Evolutionary conservation across 345 rosid species (phyloP), one percentile per base, ranked within the genome.

Genomic region (Melaleuca quinquenervia): DNA sequence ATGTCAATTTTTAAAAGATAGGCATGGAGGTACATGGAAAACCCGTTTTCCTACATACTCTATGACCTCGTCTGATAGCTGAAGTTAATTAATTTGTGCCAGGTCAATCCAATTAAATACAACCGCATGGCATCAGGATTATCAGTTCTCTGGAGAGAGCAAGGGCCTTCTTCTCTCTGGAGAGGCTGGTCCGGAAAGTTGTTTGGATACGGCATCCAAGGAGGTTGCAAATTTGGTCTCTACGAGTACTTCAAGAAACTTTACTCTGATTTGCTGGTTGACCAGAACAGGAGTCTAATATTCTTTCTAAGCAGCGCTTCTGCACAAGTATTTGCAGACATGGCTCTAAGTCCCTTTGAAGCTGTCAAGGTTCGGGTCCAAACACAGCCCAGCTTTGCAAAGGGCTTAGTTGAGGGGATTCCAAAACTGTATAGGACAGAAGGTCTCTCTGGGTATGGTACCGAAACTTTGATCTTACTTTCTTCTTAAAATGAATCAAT

Each of bases 301-400:
- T 94, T 89, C 92, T 92, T 93, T 85, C 90, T 92, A 86, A 90
- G 95, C 89, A 91, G 94, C 84, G 95, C 95, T 76, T 94, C 96
- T 56, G 96, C 96, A 83, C 93, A 92, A 88, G 91, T 93, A 32
- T 93, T 93, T 86, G 94, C 97, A 52, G 93, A 94, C 76, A 86
- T 93, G 74, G 93, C 95, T 76, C 91, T 94, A 84, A 90, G 93
- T 84, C 95, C 95, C n/a, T 94, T 94, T 76, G 97, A 94, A 87
- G 93, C 95, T 6, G 85, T 92, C 83, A 94, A 93, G 89, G 93
- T 94, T 64, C 93, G 91, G 45, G 95, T 94, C 86, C 95, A 94
- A 85, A 87, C 96, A 1, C 97, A 93, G 85, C 92, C 91, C 50
- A 49, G 36, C 55, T 94, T 89, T 83, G 96, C 95, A 0, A 94